Evolutionary conservation across 352 stramenopile species (phyloP).

Genomic region (Pythium plurisporium): DNA sequence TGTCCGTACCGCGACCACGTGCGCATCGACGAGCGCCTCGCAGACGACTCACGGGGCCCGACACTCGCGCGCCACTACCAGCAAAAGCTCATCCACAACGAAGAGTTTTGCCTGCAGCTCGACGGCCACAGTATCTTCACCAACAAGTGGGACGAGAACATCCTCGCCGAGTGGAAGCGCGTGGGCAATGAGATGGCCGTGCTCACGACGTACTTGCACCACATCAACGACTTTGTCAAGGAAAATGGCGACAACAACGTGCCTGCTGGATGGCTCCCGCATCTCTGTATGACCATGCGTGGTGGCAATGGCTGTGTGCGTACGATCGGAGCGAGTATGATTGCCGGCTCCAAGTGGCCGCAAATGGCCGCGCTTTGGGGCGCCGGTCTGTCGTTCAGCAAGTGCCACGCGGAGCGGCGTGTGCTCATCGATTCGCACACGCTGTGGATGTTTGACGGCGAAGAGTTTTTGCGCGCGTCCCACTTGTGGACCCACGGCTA

Average conservation of each 20-base stretch:
- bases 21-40: constrained; percentile 58
- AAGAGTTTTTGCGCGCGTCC: constrained; percentile 67
- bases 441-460: constrained; percentile 68
- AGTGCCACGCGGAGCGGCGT: constrained; percentile 52
- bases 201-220: constrained; percentile 75
- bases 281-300: constrained; percentile 72
- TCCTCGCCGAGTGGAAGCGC: constrained; percentile 71
- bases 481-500: constrained; percentile 73
- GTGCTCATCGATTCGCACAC: constrained; percentile 74
- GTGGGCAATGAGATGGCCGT: constrained; percentile 84
- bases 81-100: constrained; percentile 65
- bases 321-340: constrained; percentile 78
- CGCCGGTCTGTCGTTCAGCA: constrained; percentile 73
- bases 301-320: constrained; percentile 63
- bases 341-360: constrained; percentile 64
- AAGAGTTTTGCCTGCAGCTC: constrained; percentile 84
- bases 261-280: constrained; percentile 44
- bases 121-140: constrained; percentile 86
- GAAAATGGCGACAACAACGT: constrained; percentile 76
- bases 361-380: constrained; percentile 76
- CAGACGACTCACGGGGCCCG: constrained; percentile 68
- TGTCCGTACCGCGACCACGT: constrained; percentile 73
- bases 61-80: constrained; percentile 79
- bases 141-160: constrained; percentile 73
- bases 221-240: constrained; percentile 78